Base-by-base conservation (phyloP, 805 yeast genomes). In the Torulaspora quercuum region DNA sequence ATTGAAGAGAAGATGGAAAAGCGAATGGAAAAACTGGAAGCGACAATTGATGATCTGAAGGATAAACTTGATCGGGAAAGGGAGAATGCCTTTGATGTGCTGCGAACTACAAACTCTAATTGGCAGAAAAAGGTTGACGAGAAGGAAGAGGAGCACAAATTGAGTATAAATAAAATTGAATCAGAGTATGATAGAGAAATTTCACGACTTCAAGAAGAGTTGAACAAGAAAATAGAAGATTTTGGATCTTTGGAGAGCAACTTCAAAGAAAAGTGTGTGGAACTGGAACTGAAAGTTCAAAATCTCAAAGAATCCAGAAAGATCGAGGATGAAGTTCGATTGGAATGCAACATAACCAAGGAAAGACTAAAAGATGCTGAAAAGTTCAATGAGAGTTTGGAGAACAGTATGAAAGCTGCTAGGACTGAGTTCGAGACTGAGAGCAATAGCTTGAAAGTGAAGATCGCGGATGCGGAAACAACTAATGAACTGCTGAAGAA, bases 91-190 rank as follows among this genome's bases (percentile, higher is more conserved):
- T 29, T 23, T 12, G 24, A 27, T 15, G 27, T 27, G 21, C 25
- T 34, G 20, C 36, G 33, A 26, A 29, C 29, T 15, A 13, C 29
- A 11, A 30, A 37, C 24, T 17, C 16, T 3, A 29, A 24, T 6
- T 35, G 42, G 39, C 41, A 37, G 11, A 23, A 20, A 7, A 29
- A 25, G 15, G 12, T 37, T 18, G 42, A 37, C 16, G 36, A 35
- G 23, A 31, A 31, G 29, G 31, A 37, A 8, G 34, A 26, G 14
- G 31, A 31, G 26, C 20, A 35, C 6, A 5, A 18, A 17, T 28
- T 22, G 14, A 29, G 26, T 16, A 31, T 26, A 16, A 33, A 39
- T 12, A 14, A 25, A 8, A 20, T 34, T 14, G 35, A 31, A 28
- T 19, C 33, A 11, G 36, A 27, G 11, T 35, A 31, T 22, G 29